These are phyloP conservation scores for Plasmodium inui DNA, from an alignment of 169 alveolate genomes.

Conservation along the genomic window DNA sequence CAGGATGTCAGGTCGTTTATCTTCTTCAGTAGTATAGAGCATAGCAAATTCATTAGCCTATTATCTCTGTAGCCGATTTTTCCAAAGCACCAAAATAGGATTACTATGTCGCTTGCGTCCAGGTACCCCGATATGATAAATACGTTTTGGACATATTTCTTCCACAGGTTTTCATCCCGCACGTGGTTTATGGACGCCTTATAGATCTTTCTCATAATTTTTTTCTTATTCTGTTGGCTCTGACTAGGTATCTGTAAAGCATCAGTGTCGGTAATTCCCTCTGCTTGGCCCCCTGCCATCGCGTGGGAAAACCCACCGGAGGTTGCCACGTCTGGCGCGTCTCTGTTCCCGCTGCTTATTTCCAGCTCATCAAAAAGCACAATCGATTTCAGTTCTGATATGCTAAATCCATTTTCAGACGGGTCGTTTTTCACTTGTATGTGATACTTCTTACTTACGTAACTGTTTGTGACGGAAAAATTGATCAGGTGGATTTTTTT, in stretches of 20 bases:
- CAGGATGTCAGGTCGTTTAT: constrained; percentile 75
- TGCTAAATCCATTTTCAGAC: neutral
- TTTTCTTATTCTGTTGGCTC: constrained; percentile 62
- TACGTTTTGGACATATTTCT: constrained; percentile 79
- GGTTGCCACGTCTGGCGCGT: neutral
- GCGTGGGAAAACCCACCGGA: neutral
- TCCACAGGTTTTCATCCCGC: constrained; percentile 85
- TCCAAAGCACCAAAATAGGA: constrained; percentile 83
- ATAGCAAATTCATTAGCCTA: constrained; percentile 75
- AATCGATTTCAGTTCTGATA: constrained; percentile 38
- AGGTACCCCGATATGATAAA: constrained; percentile 73
- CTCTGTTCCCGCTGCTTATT: neutral
- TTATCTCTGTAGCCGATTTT: constrained; percentile 84
- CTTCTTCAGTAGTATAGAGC: constrained; percentile 78
- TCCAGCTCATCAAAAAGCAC: constrained; percentile 18
- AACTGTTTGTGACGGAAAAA: constrained; percentile 28
- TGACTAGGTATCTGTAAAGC: constrained; percentile 2
- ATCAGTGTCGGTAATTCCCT: neutral
- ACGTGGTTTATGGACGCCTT: constrained; percentile 83
- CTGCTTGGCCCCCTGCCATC: neutral
- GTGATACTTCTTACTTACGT: constrained; percentile 52
- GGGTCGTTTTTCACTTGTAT: constrained; percentile 1
- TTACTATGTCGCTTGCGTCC: constrained; percentile 81
- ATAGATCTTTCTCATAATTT: constrained; percentile 77
- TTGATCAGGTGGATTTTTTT: neutral